These are phyloP conservation scores for Penicillium sp. DNA, from an alignment of 2,329 filamentous ascomycete genomes.

Conservation along the genomic window DNA sequence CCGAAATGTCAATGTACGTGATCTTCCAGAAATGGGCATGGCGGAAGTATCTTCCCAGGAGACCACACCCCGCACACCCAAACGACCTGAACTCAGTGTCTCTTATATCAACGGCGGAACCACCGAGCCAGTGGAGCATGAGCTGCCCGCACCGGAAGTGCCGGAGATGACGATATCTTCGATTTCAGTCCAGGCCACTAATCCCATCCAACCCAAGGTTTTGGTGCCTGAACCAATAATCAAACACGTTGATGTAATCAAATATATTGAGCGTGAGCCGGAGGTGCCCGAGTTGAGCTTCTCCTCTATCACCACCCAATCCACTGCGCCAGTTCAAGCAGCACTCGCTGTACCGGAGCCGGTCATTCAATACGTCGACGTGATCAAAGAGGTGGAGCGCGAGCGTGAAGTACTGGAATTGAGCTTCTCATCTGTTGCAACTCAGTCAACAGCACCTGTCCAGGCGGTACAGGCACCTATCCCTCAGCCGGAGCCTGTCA, in stretches of 20 bases:
- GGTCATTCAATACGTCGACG: slow-evolving; percentile 14
- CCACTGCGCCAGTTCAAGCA: slow-evolving; percentile 23
- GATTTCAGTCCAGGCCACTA: slow-evolving; percentile 34
- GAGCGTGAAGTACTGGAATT: slow-evolving; percentile 19
- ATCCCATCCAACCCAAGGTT: slow-evolving; percentile 17
- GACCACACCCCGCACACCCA: slow-evolving; percentile 45
- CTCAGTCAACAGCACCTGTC: slow-evolving; percentile 31
- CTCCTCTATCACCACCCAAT: slow-evolving; percentile 31
- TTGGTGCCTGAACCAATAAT: slow-evolving; percentile 15
- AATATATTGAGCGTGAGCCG: slow-evolving; percentile 13
- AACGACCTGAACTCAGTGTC: slow-evolving; percentile 35
- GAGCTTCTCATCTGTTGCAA: slow-evolving; percentile 36
- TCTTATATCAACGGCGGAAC: slow-evolving; percentile 33
- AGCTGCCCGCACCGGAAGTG: slow-evolving; percentile 15
- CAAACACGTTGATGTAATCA: slow-evolving; percentile 10
- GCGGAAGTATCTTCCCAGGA: slow-evolving; percentile 37
- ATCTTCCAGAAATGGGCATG: slow-evolving; percentile 28
- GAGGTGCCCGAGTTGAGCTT: slow-evolving; percentile 24
- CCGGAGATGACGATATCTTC: slow-evolving; percentile 34
- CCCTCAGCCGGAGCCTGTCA: slow-evolving; percentile 16
- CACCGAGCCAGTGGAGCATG: slow-evolving; percentile 31
- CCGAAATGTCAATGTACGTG: slow-evolving; percentile 12
- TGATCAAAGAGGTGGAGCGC: slow-evolving; percentile 8
- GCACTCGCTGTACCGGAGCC: slow-evolving; percentile 25
- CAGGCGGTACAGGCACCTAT: slow-evolving; percentile 5